Base-by-base conservation (phyloP, 169 alveolate genomes). In the Neospora caninum region DNA sequence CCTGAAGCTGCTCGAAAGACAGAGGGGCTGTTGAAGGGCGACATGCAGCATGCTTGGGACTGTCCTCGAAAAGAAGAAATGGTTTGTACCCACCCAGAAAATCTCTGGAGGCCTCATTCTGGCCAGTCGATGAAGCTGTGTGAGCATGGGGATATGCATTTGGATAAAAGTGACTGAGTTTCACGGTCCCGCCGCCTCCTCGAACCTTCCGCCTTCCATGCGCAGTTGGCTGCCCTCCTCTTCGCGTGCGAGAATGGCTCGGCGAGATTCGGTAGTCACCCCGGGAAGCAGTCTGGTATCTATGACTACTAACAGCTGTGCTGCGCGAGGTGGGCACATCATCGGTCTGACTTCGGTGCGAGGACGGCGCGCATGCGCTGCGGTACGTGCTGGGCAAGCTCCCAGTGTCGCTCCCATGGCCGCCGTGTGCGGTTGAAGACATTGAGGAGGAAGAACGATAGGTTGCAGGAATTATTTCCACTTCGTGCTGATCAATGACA, bases 401-500 rank as follows among this genome's bases (percentile, higher is more conserved):
- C 34, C 36, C 78, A 25, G 78, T 13, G 31, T n/a, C 45, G 84
- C 84, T 73, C 20, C 84, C 41, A 38, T 73, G 45, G 43, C 22
- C 27, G 20, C 84, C 49, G 22, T 20, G 43, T 13, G 84, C 7
- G 69, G 67, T 18, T 42, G 89, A 43, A 10, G 89, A 25, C 16
- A 41, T 39, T 0, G 89, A 82, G 31, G 89, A 82, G 7, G 89
- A 41, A 22, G 89, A 82, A 88, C 93, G 93, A 22, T 73, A 45
- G 0, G 93, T 43, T 7, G 93, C 93, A 22, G 93, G 93, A 34
- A 89, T 42, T 0, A 89, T 89, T 34, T 89, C 93, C 69, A 89
- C 93, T 70, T 89, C 93, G 38, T 89, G 93, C 88, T 89, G 93
- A 41, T 89, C 93, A 31, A 89, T 89, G 39, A 89, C 70, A 78